Evolutionary conservation across 73 alveolate species (phyloP), one percentile per base, ranked within the genome.

Genomic region (Tetrahymena thermophila): DNA sequence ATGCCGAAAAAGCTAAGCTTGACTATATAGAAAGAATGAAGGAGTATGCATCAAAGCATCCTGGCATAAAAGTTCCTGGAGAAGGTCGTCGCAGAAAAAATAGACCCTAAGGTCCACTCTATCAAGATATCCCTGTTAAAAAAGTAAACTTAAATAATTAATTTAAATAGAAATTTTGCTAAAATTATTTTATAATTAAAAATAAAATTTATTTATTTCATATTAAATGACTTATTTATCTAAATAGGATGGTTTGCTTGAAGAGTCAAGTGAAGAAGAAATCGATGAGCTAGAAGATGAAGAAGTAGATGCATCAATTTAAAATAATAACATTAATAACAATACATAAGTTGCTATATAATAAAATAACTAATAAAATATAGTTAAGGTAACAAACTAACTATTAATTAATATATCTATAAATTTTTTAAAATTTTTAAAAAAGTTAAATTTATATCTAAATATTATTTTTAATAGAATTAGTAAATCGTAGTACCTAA

Each of bases 51-150:
- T 71, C 35, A 23, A 71, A 71, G 37, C 89, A 71, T 71, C 89
- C 89, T 71, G 89, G 89, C 31, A 71, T 71, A 19, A 71, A 71
- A 42, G 37, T 71, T n/a, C 89, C 89, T 25, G 89, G 89, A n/a
- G 89, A 71, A 71, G 89, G 89, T 28, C 89, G 89, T n/a, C 89
- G 89, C 89, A 71, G 89, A 71, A 71, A 71, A 71, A 71, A 71
- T 31, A 71, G 89, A 71, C 89, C 89, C 37, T 25, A 71, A 71
- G 89, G 89, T 1, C 89, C 89, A n/a, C 89, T 71, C 37, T 71
- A 71, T n/a, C 37, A 71, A 71, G 89, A 71, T 25, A 71, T 71
- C 35, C 89, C 89, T 23, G 89, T 71, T 28, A 71, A 71, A 31
- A 71, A 71, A 71, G 89, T 71, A 71, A 71, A 28, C 7, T 23